Evolutionary conservation across 1,284 basidiomycete species (phyloP).

Genomic region (Boletus semigastroideus): DNA sequence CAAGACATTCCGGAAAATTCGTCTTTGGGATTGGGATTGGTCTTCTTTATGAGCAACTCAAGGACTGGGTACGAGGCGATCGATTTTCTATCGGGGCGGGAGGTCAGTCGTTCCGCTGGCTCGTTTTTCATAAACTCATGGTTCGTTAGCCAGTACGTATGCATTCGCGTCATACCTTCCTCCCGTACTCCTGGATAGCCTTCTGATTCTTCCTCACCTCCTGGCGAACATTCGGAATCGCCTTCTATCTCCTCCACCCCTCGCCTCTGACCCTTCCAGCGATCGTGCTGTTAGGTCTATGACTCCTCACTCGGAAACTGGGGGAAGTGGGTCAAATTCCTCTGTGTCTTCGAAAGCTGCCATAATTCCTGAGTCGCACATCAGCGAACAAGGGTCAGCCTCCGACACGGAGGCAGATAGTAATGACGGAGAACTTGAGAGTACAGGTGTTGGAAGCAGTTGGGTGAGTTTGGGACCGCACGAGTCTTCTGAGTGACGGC

Average conservation of each 20-base stretch:
- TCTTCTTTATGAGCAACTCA: constrained; percentile 38
- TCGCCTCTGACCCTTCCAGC: constrained; percentile 19
- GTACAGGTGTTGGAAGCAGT: constrained; percentile 48
- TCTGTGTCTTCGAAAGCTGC: constrained; percentile 2
- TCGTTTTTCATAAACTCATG: neutral
- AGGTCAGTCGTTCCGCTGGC: constrained; percentile 44
- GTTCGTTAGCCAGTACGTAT: constrained; percentile 58
- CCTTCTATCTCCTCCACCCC: constrained; percentile 49
- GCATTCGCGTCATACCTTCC: constrained; percentile 67
- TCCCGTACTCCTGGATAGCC: constrained; percentile 57
- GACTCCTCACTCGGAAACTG: constrained; percentile 9
- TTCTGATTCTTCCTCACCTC: constrained; percentile 65
- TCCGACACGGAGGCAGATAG: constrained; percentile 71
- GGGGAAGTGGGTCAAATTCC: neutral
- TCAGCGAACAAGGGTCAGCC: constrained; percentile 37
- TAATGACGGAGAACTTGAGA: constrained; percentile 47
- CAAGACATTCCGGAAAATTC: constrained; percentile 34
- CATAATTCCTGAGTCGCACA: constrained; percentile 4
- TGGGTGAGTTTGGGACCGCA: constrained; percentile 60
- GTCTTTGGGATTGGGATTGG: constrained; percentile 46
- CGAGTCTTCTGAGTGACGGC: constrained; percentile 20
- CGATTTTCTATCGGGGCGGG: constrained; percentile 71
- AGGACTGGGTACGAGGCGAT: constrained; percentile 57
- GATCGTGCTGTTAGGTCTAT: constrained; percentile 16
- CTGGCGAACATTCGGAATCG: constrained; percentile 61